Percentiles rank a stretch among this genome's conserved stretches.
Evolutionary conservation across 208 protist genomes (phyloP).

Genomic region (Vickermania ingenoplastis): DNA sequence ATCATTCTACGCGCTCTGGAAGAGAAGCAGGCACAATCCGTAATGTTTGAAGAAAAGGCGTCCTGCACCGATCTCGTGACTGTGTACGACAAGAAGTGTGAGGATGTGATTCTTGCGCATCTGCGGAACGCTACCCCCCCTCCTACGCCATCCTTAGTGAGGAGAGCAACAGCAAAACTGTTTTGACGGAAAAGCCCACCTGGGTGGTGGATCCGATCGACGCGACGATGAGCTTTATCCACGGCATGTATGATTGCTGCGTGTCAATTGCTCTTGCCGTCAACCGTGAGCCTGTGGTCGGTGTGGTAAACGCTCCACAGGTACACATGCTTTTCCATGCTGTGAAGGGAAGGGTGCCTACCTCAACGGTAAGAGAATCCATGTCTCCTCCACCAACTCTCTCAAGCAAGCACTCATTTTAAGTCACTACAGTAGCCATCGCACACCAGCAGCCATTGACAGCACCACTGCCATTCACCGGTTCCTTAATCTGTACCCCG

Average conservation of each 20-base stretch:
- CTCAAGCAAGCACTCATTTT: conserved; percentile 15
- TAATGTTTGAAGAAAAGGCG: background rate
- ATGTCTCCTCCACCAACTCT: conserved; percentile 2
- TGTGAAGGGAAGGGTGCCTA: too few species aligned
- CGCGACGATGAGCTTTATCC: conserved; percentile 64
- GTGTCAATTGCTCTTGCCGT: conserved; percentile 57
- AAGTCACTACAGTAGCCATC: too few species aligned
- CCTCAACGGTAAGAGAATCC: too few species aligned
- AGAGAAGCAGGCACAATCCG: too few species aligned
- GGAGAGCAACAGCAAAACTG: too few species aligned
- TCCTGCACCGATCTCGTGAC: background rate
- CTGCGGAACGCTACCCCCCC: too few species aligned
- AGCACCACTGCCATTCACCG: conserved; percentile 16
- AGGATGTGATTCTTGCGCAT: background rate
- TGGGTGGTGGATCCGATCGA: conserved; percentile 79
- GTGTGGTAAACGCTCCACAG: conserved; percentile 63
- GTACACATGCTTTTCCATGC: too few species aligned
- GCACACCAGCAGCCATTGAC: conserved; percentile 41
- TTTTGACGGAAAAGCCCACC: too few species aligned
- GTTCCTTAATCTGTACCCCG: conserved; percentile 14
- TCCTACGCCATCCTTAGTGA: too few species aligned
- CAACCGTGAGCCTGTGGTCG: conserved; percentile 36
- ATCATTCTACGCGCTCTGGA: conserved; percentile 58
- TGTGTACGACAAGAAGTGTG: background rate
- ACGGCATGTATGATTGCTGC: conserved; percentile 67